Base-by-base conservation (phyloP, 345 rosid species). In the Eucalyptus erythrocorys region DNA sequence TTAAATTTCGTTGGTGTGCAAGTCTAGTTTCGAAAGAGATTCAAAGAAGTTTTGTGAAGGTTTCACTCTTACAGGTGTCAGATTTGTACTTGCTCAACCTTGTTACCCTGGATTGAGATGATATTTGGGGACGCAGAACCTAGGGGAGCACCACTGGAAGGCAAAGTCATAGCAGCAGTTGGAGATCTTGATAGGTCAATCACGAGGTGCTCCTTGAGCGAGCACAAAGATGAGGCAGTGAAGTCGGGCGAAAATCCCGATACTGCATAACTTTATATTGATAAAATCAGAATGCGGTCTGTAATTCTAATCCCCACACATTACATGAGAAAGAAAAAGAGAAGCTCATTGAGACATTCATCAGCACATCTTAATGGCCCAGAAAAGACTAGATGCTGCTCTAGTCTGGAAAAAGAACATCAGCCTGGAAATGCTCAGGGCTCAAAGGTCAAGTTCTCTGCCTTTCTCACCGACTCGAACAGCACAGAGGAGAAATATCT, bases 391-490 rank as follows among this genome's bases (percentile, higher is more conserved):
- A 11, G 17, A 24, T 55, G n/a, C 26, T 50, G 61, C 4, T 55
- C 45, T 45, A 27, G 45, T 50, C 61, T 11, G 64, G 14, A 86
- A 55, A 85, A 48, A 10, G 64, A 26, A 37, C 45, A 53, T 2
- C 90, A 37, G 45, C 47, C 51, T 6, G 27, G 81, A 37, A 71
- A 21, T 71, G 71, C 81, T 94, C 88, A 94, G 64, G 96, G 88
- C 92, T 92, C 95, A 45, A 92, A 93, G 34, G 92, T 93, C 95
- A 95, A 92, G 32, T 82, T 85, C 86, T 95, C 93, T 0, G 96
- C 98, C 88, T 89, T 91, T 90, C 96, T 93, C 51, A 93, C 90
- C 2, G 96, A 96, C 55, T 96, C 95, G 43, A 95, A 96, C 89
- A 91, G 91, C 66, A 90, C 95, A 0, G 98, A 92, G 4, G 97